These are phyloP conservation scores for Teratosphaeria viscida DNA, from an alignment of 2,329 filamentous ascomycete species.

Conservation along the genomic window DNA sequence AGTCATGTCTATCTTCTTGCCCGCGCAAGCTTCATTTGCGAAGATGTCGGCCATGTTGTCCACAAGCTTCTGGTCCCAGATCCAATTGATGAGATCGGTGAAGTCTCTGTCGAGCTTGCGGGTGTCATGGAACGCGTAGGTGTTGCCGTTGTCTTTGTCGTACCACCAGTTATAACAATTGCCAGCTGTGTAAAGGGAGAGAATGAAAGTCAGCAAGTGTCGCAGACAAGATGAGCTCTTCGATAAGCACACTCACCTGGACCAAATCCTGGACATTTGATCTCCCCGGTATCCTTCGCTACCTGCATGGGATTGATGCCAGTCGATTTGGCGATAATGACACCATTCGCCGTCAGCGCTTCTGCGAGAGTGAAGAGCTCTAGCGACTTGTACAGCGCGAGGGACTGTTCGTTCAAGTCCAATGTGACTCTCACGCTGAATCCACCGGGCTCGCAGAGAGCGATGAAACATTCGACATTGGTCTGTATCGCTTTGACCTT, in stretches of 20 bases:
- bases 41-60: not conserved
- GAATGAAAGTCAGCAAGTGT: not conserved
- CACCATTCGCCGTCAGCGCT: not conserved
- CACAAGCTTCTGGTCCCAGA: not conserved
- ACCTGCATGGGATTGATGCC: not conserved
- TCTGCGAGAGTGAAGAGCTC: not conserved
- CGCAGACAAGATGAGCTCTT: not conserved
- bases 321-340: not conserved
- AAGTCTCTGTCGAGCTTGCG: not conserved
- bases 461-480: not conserved
- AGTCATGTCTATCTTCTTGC: not conserved
- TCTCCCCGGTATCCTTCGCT: not conserved
- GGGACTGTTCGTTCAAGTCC: not conserved
- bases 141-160: not conserved
- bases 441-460: not conserved
- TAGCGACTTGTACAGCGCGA: not conserved
- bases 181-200: not conserved
- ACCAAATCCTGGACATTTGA: not conserved
- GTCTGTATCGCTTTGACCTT: not conserved
- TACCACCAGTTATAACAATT: not conserved
- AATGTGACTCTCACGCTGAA: not conserved
- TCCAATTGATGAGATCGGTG: not conserved
- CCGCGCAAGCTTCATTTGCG: not conserved
- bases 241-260: not conserved
- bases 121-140: not conserved